These are phyloP conservation scores for Kuraishia ogatae DNA, from an alignment of 805 yeast genomes.

Conservation along the genomic window DNA sequence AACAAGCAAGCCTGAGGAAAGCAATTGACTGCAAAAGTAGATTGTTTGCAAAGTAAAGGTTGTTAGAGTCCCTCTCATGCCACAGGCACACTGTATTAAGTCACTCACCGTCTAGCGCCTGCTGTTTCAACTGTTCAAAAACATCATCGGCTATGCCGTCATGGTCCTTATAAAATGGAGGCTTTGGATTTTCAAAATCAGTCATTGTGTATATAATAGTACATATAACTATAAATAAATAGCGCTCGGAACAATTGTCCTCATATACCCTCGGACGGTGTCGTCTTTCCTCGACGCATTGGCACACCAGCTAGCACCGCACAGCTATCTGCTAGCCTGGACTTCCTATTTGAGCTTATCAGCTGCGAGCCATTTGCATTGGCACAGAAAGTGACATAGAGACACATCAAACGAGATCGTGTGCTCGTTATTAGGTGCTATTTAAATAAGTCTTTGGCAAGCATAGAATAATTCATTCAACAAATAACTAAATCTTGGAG, in stretches of 20 bases:
- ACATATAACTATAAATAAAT: not conserved
- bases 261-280: no score
- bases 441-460: not conserved
- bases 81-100: no score
- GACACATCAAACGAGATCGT: no score
- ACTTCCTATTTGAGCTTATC: not conserved
- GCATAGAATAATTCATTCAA: not conserved
- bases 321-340: not conserved
- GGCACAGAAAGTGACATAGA: not conserved
- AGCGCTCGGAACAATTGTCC: not conserved
- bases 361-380: not conserved
- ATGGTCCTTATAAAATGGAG: conserved; percentile 7
- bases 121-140: conserved; percentile 11
- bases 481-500: no score
- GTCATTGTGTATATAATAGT: not conserved
- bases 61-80: no score
- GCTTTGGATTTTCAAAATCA: conserved; percentile 5
- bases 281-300: not conserved
- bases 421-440: not conserved
- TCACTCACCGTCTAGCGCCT: conserved; percentile 7
- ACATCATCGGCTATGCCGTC: conserved; percentile 5
- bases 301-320: not conserved
- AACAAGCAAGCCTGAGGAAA: no score
- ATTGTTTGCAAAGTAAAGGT: no score
- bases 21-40: no score